Conservation (phyloP, 106 monocot species). For the Dactylorhiza incarnata region DNA sequence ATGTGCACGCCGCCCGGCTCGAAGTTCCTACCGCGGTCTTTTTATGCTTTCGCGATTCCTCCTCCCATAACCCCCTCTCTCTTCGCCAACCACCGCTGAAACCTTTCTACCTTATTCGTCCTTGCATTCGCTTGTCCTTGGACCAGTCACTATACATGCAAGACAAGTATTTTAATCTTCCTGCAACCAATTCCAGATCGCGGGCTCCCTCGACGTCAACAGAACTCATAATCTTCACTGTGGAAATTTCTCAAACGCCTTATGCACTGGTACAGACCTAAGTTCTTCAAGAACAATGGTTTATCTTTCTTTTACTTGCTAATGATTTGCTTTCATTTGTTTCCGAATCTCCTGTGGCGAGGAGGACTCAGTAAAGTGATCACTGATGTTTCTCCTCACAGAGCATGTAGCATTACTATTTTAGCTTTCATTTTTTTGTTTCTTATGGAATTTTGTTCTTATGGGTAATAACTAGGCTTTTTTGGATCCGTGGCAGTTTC, state of each 20-base stretch:
- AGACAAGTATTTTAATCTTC: background rate
- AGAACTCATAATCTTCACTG: background rate
- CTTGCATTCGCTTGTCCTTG: background rate
- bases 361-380: constrained; percentile 35
- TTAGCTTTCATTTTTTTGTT: background rate
- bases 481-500: constrained; percentile 29
- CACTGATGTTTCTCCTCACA: constrained; percentile 72
- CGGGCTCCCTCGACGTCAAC: background rate
- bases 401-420: constrained; percentile 45
- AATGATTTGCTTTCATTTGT: background rate
- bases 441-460: background rate
- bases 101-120: constrained; percentile 2
- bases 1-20: no score
- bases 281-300: background rate
- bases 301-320: background rate
- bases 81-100: no score
- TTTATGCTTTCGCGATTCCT: no score
- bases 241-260: background rate
- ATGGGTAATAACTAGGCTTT: background rate
- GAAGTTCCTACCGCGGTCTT: no score
- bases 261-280: constrained; percentile 8
- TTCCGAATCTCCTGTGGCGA: constrained; percentile 8
- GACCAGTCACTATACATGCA: background rate
- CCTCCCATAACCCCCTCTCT: no score
- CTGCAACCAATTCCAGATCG: background rate